A percentile compares a stretch with the other conserved stretches of the same genome.
phyloP scores from a whole-genome alignment of 352 stramenopile species.

The Globisporangium nunn region DNA sequence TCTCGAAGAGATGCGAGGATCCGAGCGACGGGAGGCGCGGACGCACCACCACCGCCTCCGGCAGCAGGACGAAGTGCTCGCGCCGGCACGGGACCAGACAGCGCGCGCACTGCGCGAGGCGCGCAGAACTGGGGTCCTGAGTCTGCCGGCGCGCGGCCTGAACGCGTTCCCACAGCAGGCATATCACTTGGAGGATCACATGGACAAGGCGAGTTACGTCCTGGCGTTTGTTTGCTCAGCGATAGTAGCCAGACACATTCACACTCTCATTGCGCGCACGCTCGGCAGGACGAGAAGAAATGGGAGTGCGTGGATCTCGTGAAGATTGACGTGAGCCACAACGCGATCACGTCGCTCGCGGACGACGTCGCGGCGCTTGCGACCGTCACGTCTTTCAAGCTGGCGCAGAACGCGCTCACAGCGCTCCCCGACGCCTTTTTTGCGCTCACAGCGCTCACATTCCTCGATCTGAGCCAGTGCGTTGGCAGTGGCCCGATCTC shows the following conservation, averaged over 20 bases:
- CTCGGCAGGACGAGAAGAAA: slow-evolving; percentile 62
- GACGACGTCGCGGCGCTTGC: slow-evolving; percentile 46
- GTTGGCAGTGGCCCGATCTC: slow-evolving; percentile 2
- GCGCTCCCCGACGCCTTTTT: slow-evolving; percentile 60
- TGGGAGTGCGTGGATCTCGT: slow-evolving; percentile 80
- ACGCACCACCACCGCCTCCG: too few relatives aligned
- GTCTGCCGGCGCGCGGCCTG: slow-evolving; percentile 44
- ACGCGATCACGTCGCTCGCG: slow-evolving; percentile 46
- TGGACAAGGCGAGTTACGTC: slow-evolving; percentile 43
- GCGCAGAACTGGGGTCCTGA: slow-evolving; percentile 50
- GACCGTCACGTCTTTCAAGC: slow-evolving; percentile 53
- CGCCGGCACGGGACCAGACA: slow-evolving; percentile 45
- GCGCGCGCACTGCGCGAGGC: slow-evolving; percentile 56
- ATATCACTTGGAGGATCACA: slow-evolving; percentile 70
- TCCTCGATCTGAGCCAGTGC: slow-evolving; percentile 74
- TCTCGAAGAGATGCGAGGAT: too few relatives aligned
- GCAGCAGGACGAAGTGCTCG: slow-evolving; percentile 43
- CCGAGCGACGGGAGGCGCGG: too few relatives aligned
- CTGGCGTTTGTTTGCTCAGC: background rate
- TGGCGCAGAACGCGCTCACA: slow-evolving; percentile 63
- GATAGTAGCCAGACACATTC: too few relatives aligned
- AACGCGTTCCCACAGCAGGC: slow-evolving; percentile 56
- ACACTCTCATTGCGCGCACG: background rate
- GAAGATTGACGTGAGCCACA: slow-evolving; percentile 80
- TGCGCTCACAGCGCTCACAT: slow-evolving; percentile 41